A percentile compares a stretch with the other conserved stretches of the same genome.
These are phyloP conservation scores for Comarum palustre DNA, from an alignment of 306 rosid genomes.

Conservation along the genomic window DNA sequence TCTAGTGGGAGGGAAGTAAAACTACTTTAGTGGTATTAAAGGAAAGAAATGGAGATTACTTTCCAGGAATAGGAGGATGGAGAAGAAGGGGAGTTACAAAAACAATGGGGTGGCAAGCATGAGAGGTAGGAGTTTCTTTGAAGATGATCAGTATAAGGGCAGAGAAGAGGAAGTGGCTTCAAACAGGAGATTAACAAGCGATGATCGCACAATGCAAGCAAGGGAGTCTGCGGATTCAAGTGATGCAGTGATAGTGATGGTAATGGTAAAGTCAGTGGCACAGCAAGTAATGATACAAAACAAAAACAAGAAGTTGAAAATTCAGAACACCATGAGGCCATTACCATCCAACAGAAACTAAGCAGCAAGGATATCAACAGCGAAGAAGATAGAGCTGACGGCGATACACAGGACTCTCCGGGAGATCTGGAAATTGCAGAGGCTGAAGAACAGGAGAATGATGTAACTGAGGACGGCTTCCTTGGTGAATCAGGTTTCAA, in stretches of 20 bases:
- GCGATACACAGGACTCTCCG: slow-evolving; percentile 1
- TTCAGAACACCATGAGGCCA: slow-evolving; percentile 25
- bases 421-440: slow-evolving; percentile 27
- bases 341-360: slow-evolving; percentile 25
- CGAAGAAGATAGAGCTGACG: slow-evolving; percentile 17
- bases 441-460: slow-evolving; percentile 28
- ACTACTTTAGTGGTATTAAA: slow-evolving; percentile 27
- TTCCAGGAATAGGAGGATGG: slow-evolving; percentile 32
- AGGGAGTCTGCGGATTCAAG: not conserved
- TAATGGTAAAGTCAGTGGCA: slow-evolving; percentile 14
- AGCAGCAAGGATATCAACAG: slow-evolving; percentile 27
- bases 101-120: slow-evolving; percentile 23
- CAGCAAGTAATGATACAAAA: slow-evolving; percentile 5
- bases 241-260: slow-evolving; percentile 1
- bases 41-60: slow-evolving; percentile 46
- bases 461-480: slow-evolving; percentile 17
- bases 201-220: slow-evolving; percentile 20
- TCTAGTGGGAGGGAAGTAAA: slow-evolving; percentile 35
- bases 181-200: slow-evolving; percentile 4
- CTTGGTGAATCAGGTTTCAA: slow-evolving; percentile 24
- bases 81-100: slow-evolving; percentile 34
- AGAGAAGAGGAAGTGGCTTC: slow-evolving; percentile 21
- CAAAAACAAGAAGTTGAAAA: slow-evolving; percentile 8
- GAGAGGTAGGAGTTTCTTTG: slow-evolving; percentile 28
- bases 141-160: slow-evolving; percentile 25